Percentiles rank a stretch among this genome's conserved stretches.
phyloP scores from a whole-genome alignment of 75 land plant genomes.

The Picea sitchensis region DNA sequence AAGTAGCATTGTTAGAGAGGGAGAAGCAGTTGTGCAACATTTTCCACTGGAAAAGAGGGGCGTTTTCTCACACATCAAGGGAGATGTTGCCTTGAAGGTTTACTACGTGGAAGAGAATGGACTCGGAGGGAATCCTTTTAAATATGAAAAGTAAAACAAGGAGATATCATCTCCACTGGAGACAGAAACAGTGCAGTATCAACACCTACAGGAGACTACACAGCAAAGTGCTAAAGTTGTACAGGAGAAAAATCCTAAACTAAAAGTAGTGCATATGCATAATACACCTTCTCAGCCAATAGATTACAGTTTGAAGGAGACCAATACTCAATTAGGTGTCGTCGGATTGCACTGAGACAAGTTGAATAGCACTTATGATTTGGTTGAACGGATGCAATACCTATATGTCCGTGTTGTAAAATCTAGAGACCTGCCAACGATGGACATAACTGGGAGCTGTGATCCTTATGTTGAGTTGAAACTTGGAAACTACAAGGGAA shows the following conservation, averaged over 20 bases:
- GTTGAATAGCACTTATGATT: slow-evolving; percentile 16
- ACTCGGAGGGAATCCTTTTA: no score
- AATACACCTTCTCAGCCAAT: neutral
- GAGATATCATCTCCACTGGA: no score
- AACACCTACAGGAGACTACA: no score
- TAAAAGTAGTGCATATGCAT: no score
- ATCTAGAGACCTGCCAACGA: slow-evolving; percentile 13
- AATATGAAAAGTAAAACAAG: no score
- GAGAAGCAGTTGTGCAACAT: slow-evolving; percentile 5
- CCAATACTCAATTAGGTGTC: slow-evolving; percentile 9
- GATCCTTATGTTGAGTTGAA: neutral
- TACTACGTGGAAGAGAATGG: slow-evolving; percentile 7
- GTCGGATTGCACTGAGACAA: no score
- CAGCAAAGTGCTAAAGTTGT: no score
- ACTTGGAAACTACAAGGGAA: slow-evolving; percentile 20
- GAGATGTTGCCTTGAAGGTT: slow-evolving; percentile 17
- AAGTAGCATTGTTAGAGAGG: slow-evolving; percentile 12
- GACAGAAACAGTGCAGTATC: no score
- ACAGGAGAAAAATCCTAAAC: no score
- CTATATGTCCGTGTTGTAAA: slow-evolving; percentile 25
- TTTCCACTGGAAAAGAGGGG: slow-evolving; percentile 14
- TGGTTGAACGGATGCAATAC: slow-evolving; percentile 32
- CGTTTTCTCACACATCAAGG: slow-evolving; percentile 12
- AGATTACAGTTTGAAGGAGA: slow-evolving; percentile 25
- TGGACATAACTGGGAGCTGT: slow-evolving; percentile 16